A percentile compares a stretch with the other conserved stretches of the same genome.
phyloP scores from a whole-genome alignment of 345 rosid species.

The Microcos paniculata region DNA sequence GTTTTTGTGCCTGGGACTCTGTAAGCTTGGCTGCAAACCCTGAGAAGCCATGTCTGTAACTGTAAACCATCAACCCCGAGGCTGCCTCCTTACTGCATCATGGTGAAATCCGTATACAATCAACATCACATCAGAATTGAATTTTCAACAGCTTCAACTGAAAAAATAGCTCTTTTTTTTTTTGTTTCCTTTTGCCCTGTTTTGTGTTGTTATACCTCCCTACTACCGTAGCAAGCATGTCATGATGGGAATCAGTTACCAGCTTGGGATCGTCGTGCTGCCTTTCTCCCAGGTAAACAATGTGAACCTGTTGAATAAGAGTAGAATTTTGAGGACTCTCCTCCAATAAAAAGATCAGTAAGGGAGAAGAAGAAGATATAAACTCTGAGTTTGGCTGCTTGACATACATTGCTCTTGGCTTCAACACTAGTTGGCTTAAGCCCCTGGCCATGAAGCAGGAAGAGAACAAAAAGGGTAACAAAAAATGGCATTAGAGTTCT shows the following conservation, averaged over 20 bases:
- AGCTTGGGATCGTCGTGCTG: constrained; percentile 40
- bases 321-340: not conserved
- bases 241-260: constrained; percentile 54
- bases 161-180: not conserved
- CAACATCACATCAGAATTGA: not conserved
- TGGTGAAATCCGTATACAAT: constrained; percentile 11
- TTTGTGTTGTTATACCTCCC: constrained; percentile 45
- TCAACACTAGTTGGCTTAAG: not conserved
- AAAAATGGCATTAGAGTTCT: not conserved
- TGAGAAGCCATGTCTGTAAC: constrained; percentile 73
- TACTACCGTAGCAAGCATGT: constrained; percentile 53
- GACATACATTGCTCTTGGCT: constrained; percentile 12
- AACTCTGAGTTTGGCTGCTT: not conserved
- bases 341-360: not conserved
- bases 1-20: constrained; percentile 49
- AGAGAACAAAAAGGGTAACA: not conserved
- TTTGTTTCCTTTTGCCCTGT: not conserved
- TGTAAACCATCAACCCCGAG: constrained; percentile 53
- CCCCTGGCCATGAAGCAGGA: not conserved
- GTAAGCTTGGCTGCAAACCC: constrained; percentile 78
- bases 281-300: constrained; percentile 61
- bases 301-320: constrained; percentile 48
- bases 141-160: not conserved
- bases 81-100: constrained; percentile 57
- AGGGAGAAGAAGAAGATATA: too few relatives aligned